Evolutionary conservation across 164 flowering plant species (phyloP), one percentile per base, ranked within the genome.

Genomic region (Saururus chinensis): DNA sequence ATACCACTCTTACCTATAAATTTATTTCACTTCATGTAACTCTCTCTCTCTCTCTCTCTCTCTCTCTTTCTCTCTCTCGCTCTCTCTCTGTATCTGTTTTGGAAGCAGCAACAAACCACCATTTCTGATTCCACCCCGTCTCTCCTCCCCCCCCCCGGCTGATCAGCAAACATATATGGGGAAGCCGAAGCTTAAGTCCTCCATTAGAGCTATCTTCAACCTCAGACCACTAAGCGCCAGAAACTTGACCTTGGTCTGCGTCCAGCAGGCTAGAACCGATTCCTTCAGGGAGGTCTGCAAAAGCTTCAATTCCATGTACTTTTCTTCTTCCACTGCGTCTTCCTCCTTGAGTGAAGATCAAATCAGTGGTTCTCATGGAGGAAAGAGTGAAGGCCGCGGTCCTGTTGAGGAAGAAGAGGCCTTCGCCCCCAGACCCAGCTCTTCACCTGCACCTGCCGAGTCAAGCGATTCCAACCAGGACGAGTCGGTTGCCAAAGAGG

Each of bases 201-300:
- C 73, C 68, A 56, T 69, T 35, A 69, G 57, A 69, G 61, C 64
- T 11, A 57, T 70, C 13, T 13, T 61, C 41, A 64, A 65, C 60
- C 56, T 65, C 30, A 61, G 45, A 24, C 61, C 58, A 20, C 21
- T 56, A 30, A 63, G 64, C 25, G 56, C 61, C 51, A 67, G 54
- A 51, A 41, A 61, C 20, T 51, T 56, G 60, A 40, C 70, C 9
- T 63, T 67, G 65, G 61, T 57, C 5, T 71, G 71, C 40, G 42
- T 41, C 61, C 70, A 71, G 26, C 68, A 59, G 54, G 19, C 64
- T 19, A 53, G 60, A 56, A 71, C 74, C 21, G 56, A 53, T 26
- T 71, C 74, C 53, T 71, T 71, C 56, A 56, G 74, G 25, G 66
- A 66, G 9, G 53, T 60, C 25, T 67, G 41, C 45, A 64, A 63